A percentile compares a stretch with the other conserved stretches of the same genome.
These are phyloP conservation scores for Plasmodium blacklocki DNA, from an alignment of 169 alveolate genomes.

Conservation along the genomic window DNA sequence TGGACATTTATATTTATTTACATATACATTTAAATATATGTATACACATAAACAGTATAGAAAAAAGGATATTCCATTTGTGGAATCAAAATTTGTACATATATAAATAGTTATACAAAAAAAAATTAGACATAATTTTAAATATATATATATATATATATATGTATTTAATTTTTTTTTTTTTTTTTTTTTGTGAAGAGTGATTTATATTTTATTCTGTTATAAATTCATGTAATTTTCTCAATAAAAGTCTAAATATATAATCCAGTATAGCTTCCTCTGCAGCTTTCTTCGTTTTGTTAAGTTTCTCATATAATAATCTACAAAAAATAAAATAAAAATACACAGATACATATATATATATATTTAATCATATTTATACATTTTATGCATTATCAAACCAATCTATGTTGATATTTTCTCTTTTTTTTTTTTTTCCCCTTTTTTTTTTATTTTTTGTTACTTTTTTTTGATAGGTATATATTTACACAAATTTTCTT, in stretches of 20 bases:
- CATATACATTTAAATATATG: background rate
- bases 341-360: background rate
- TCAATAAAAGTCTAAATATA: conserved; percentile 20
- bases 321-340: background rate
- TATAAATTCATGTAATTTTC: conserved; percentile 31
- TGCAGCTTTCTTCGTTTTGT: conserved; percentile 37
- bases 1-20: background rate
- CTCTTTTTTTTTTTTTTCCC: background rate
- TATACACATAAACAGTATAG: background rate
- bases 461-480: conserved; percentile 69
- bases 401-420: no score
- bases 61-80: no score
- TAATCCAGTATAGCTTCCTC: conserved; percentile 57
- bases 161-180: background rate
- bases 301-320: conserved; percentile 46
- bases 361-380: no score
- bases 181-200: background rate
- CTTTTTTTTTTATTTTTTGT: background rate
- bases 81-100: background rate
- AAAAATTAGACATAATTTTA: no score
- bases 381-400: no score
- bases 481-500: conserved; percentile 30
- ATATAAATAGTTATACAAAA: background rate
- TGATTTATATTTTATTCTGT: conserved; percentile 2
- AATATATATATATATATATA: no score